Evolutionary conservation across 2,329 filamentous ascomycete species (phyloP), one percentile per base, ranked within the genome.

Genomic region (Sporothrix brunneoviolacea): DNA sequence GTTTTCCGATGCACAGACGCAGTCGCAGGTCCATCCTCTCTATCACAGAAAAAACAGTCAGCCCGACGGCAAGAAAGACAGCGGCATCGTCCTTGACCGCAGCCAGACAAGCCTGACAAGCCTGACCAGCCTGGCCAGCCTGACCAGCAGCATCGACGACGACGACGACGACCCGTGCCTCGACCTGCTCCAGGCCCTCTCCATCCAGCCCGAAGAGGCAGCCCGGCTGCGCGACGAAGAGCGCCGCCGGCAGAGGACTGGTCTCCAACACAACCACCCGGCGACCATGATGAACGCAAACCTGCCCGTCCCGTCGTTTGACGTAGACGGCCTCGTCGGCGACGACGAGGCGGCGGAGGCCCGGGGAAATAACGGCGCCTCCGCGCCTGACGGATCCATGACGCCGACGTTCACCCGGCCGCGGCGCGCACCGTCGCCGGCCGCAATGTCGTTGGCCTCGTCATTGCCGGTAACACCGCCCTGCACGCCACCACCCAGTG

Each of bases 151-250:
- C 21, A 35, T 33, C n/a, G 41, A 28, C 8, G 28, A 38, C 37
- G 30, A 21, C 10, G 44, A 48, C 33, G 18, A 58, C 58, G 19
- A 60, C 46, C 43, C 47, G 37, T 53, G 47, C 24, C 56, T 64
- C 27, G 60, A 65, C 35, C 51, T 61, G 6, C 54, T 61, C 22
- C 62, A 65, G 55, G 61, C 61, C 21, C 60, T 65, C 39, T 59
- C 60, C 3, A 53, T 61, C 8, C 56, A 60, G 39, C 55, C 57
- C 27, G 54, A 53, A 43, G 54, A 55, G 35, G 43, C 44, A 13
- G 28, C n/a, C n/a, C 27, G 35, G 13, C 42, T 49, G 28, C 51
- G 41, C 21, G 35, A 35, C n/a, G 30, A 19, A 18, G 35, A 37
- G 35, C 4, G 13, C 35, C 35, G 18, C 41, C n/a, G n/a, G n/a